phyloP scores from a whole-genome alignment of 1,139 yeast species.

The Nakaseomyces delphensis region DNA sequence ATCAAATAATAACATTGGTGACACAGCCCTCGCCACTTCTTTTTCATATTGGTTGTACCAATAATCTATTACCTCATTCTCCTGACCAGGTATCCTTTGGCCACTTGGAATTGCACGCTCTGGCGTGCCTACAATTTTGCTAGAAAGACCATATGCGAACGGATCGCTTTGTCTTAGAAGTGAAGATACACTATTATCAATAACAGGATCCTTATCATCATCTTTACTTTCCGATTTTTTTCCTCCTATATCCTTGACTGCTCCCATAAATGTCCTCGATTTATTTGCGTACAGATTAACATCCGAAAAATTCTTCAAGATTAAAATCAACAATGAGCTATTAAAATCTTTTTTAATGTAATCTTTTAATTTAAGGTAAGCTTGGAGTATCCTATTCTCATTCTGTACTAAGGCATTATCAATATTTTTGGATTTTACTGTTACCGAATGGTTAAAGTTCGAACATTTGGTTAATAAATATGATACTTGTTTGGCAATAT shows the following conservation, averaged over 20 bases:
- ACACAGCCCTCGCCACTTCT: conserved; percentile 32
- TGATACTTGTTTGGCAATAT: conserved; percentile 37
- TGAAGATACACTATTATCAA: conserved; percentile 20
- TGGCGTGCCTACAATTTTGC: conserved; percentile 35
- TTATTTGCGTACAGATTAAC: conserved; percentile 28
- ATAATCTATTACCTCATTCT: conserved; percentile 22
- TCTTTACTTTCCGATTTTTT: conserved; percentile 17
- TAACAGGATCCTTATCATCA: conserved; percentile 17
- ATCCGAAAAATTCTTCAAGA: conserved; percentile 39
- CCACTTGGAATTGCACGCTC: conserved; percentile 29
- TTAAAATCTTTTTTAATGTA: conserved; percentile 37
- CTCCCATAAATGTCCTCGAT: conserved; percentile 18
- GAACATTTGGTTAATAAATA: conserved; percentile 38
- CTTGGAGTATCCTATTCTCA: conserved; percentile 38
- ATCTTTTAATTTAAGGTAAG: conserved; percentile 37
- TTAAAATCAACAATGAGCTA: conserved; percentile 38
- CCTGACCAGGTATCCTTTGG: conserved; percentile 3
- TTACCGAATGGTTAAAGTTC: conserved; percentile 28
- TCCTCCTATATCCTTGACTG: conserved; percentile 14
- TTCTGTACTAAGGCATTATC: conserved; percentile 32
- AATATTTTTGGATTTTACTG: conserved; percentile 17
- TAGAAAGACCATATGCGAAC: conserved; percentile 38
- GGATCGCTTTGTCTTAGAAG: conserved; percentile 32
- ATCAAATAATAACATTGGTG: conserved; percentile 36
- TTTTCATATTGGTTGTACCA: conserved; percentile 34